Percentiles rank a stretch among this genome's conserved stretches.
Conservation (phyloP, 345 rosid species). For the Linum tenue region DNA sequence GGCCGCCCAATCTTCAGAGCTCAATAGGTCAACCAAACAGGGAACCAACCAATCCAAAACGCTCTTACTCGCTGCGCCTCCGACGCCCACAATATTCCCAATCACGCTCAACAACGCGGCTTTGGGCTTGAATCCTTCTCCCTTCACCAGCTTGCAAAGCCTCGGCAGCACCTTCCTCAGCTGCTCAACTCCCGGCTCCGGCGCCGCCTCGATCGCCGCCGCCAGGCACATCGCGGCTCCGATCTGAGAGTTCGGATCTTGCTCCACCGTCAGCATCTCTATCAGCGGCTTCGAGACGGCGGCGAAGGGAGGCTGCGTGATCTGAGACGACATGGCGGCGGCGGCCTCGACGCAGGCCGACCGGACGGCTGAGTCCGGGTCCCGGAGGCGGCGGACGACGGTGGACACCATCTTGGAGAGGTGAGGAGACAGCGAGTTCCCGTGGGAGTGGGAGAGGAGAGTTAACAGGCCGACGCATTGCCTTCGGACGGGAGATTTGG, state of each 20-base stretch:
- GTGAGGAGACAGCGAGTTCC: constrained; percentile 60
- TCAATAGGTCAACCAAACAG: constrained; percentile 47
- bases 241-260: constrained; percentile 61
- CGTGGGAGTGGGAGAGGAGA: constrained; percentile 68
- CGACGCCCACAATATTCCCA: constrained; percentile 50
- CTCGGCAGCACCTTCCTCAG: constrained; percentile 55
- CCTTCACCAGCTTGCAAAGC: constrained; percentile 53
- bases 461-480: constrained; percentile 67
- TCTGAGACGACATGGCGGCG: constrained; percentile 53
- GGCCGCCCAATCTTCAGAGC: constrained; percentile 71
- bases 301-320: constrained; percentile 48
- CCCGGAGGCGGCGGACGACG: constrained; percentile 68
- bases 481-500: constrained; percentile 64
- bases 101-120: constrained; percentile 58
- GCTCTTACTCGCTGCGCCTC: constrained; percentile 43
- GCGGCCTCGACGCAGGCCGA: constrained; percentile 68
- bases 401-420: constrained; percentile 72
- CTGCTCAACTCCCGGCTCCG: constrained; percentile 55
- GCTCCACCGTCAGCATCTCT: constrained; percentile 54
- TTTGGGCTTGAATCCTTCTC: constrained; percentile 69
- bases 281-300: constrained; percentile 50
- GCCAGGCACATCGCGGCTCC: constrained; percentile 78
- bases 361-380: constrained; percentile 76
- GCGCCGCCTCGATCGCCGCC: constrained; percentile 53
- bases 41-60: constrained; percentile 65